These are phyloP conservation scores for Skeletonema menzelii DNA, from an alignment of 108 stramenopile genomes.

Conservation along the genomic window DNA sequence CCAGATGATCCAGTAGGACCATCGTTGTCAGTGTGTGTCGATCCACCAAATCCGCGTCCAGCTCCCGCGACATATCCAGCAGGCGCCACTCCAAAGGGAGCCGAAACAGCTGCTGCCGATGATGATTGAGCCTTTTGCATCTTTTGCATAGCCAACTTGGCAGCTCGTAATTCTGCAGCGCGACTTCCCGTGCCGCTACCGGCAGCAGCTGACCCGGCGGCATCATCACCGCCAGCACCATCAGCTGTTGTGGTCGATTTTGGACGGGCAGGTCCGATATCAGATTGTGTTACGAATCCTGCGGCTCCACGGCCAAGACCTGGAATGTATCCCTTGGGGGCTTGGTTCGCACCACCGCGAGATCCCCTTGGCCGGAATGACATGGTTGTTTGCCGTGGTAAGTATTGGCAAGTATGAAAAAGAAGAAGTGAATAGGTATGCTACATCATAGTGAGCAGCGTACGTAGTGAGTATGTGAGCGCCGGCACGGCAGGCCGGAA, in stretches of 20 bases:
- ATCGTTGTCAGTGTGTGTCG: constrained; percentile 8
- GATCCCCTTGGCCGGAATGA: constrained; percentile 22
- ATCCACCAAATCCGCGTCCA: constrained; percentile 71
- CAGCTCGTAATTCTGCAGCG: constrained; percentile 51
- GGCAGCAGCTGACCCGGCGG: constrained; percentile 42
- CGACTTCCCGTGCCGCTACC: constrained; percentile 39
- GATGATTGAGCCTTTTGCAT: constrained; percentile 45
- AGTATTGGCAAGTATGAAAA: no score
- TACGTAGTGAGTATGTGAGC: no score
- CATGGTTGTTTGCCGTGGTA: not conserved
- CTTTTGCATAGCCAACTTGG: constrained; percentile 50
- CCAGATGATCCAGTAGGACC: constrained; percentile 25
- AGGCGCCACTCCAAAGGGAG: constrained; percentile 74
- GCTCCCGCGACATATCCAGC: constrained; percentile 85
- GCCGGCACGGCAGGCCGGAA: no score
- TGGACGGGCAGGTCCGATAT: constrained; percentile 83
- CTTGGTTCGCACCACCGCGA: constrained; percentile 25
- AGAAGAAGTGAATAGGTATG: no score
- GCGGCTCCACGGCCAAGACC: constrained; percentile 97
- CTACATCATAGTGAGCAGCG: no score
- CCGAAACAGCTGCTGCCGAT: constrained; percentile 8
- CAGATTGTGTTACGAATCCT: constrained; percentile 96
- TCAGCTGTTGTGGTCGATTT: constrained; percentile 14
- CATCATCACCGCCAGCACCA: constrained; percentile 24
- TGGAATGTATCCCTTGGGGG: constrained; percentile 91